Percentiles rank a stretch among this genome's conserved stretches.
These are phyloP conservation scores for Heterobasidion occidentale DNA, from an alignment of 1,284 basidiomycete species.

Conservation along the genomic window DNA sequence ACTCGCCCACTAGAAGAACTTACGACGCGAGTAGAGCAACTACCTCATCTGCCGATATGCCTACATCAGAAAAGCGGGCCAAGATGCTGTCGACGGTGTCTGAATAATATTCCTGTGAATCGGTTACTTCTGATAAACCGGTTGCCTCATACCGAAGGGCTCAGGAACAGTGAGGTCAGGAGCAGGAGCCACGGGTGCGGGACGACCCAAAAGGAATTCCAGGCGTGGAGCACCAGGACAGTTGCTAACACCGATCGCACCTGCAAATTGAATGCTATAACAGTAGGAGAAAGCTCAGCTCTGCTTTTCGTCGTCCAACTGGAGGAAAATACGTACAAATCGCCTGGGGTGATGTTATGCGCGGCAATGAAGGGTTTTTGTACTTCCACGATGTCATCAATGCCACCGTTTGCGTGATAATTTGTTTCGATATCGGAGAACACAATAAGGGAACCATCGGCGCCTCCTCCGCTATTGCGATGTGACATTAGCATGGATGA, in stretches of 20 bases:
- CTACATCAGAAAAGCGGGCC: constrained; percentile 13
- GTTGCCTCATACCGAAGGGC: constrained; percentile 2
- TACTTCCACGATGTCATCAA: constrained; percentile 14
- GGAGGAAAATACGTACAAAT: constrained; percentile 9
- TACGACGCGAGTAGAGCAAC: constrained; percentile 8
- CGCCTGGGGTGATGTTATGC: constrained; percentile 16
- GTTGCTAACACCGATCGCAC: constrained; percentile 18
- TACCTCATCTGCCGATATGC: constrained; percentile 14
- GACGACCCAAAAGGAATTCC: constrained; percentile 17
- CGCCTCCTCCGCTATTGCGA: constrained; percentile 4
- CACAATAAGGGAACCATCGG: constrained; percentile 17
- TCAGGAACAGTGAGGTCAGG: constrained; percentile 12
- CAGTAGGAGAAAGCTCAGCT: neutral
- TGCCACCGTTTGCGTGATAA: constrained; percentile 8
- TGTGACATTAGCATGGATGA: neutral
- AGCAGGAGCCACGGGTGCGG: constrained; percentile 15
- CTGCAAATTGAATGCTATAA: constrained; percentile 17
- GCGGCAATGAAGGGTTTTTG: constrained; percentile 12
- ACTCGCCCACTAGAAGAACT: neutral
- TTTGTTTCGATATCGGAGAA: constrained; percentile 14
- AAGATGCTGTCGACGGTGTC: constrained; percentile 16
- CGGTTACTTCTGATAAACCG: neutral
- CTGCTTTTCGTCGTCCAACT: neutral
- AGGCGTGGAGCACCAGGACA: constrained; percentile 20
- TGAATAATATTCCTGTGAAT: neutral